Evolutionary conservation across 2,329 filamentous ascomycete genomes (phyloP).

Genomic region (Curvularia verruculosa): DNA sequence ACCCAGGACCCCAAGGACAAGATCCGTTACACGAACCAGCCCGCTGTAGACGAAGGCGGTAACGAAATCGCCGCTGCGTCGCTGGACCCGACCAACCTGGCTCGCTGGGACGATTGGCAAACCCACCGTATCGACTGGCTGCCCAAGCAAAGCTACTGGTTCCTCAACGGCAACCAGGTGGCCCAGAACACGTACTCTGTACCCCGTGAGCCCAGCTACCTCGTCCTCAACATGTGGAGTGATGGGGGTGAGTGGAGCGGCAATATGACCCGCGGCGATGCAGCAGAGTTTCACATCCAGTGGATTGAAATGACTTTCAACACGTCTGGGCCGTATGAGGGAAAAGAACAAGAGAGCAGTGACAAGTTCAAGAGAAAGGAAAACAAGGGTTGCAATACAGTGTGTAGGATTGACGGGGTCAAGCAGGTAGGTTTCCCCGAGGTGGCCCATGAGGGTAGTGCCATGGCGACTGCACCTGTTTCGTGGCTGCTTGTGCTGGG

Average conservation of each 20-base stretch:
- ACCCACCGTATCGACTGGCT: slow-evolving; percentile 68
- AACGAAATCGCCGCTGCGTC: slow-evolving; percentile 57
- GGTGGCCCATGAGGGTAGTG: slow-evolving; percentile 30
- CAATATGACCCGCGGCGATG: slow-evolving; percentile 59
- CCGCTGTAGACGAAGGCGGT: slow-evolving; percentile 55
- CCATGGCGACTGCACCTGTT: slow-evolving; percentile 26
- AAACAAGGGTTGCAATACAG: slow-evolving; percentile 40
- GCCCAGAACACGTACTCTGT: slow-evolving; percentile 63
- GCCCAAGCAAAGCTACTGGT: slow-evolving; percentile 61
- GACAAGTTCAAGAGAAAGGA: slow-evolving; percentile 27
- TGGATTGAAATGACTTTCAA: slow-evolving; percentile 67
- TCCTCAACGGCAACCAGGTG: slow-evolving; percentile 58
- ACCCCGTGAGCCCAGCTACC: slow-evolving; percentile 58
- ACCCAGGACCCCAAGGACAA: slow-evolving; percentile 54
- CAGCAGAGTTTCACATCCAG: slow-evolving; percentile 64
- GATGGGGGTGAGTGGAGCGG: slow-evolving; percentile 66
- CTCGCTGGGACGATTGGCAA: slow-evolving; percentile 62
- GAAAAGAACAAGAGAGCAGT: slow-evolving; percentile 28
- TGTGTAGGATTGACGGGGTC: slow-evolving; percentile 49
- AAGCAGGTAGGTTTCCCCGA: slow-evolving; percentile 44
- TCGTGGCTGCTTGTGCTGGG: slow-evolving; percentile 36
- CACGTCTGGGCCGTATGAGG: slow-evolving; percentile 43
- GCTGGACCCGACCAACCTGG: slow-evolving; percentile 56
- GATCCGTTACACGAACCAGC: slow-evolving; percentile 66
- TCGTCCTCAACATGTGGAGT: slow-evolving; percentile 67